Evolutionary conservation across 805 yeast species (phyloP), one percentile per base, ranked within the genome.

Genomic region (Wickerhamiella siamensis): DNA sequence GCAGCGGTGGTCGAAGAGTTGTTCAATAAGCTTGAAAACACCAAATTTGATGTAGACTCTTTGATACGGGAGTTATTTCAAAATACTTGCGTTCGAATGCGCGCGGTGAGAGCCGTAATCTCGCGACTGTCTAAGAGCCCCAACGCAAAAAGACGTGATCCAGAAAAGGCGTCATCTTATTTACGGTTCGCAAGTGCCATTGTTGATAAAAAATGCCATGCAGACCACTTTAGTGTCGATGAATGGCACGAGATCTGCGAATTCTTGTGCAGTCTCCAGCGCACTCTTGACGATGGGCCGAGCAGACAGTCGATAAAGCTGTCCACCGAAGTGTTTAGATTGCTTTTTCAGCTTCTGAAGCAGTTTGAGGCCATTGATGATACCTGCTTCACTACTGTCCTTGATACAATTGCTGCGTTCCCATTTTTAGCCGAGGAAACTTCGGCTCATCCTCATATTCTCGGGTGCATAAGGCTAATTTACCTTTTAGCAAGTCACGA

Each of bases 361-460:
- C 16, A 14, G 8, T 19, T 21, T 10, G 18, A n/a, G 8, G 6
- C 20, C 3, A 26, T 34, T 9, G 37, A 34, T 20, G 27, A 17
- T 5, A 4, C 17, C 19, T 14, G 10, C 14, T 14, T 34, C n/a
- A 10, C 26, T 10, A 17, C 19, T 4, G 21, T 34, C 17, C 37
- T 34, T 17, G 27, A 8, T 8, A 20, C 27, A 3, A 20, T 34
- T 14, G 27, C 9, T 10, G 8, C 27, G 3, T 20, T 34, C 29
- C 5, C 4, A 15, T 20, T 14, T 5, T 10, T 18, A 8, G 16
- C 9, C 10, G 37, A 34, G 10, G 51, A 48, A 35, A 41, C 44
- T 3, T 39, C 50, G 5, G 34, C 44, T 14, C 45, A 47, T 17
- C 38, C 36, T 8, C 35, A 42, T 18, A 29, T 47, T 9, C 39